Evolutionary conservation across 805 yeast species (phyloP), one percentile per base, ranked within the genome.

Genomic region (Pichia ethanolica): DNA sequence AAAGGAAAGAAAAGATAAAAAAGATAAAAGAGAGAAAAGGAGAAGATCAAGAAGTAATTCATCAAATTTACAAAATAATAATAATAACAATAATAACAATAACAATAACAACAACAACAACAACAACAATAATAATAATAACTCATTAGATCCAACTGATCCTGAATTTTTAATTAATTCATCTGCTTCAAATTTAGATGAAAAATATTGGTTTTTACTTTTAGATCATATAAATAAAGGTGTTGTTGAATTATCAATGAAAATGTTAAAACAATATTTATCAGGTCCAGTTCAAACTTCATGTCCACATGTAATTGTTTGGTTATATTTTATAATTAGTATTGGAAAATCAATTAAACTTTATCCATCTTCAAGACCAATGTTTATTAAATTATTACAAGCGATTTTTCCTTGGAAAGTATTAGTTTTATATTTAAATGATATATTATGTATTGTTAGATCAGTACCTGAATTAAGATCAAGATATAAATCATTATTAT

Each of bases 251-350:
- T 71, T 87, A 50, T 75, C 86, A n/a, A 75, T 83, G 70, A 72
- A 82, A 52, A 86, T 86, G 61, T 62, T 86, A 42, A 74, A 74
- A 54, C 82, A 81, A 51, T 86, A 84, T 59, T 64, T 84, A 36
- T 71, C 73, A 50, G 91, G 93, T 0, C 93, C 95, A 3, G 72
- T 78, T 40, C 79, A 82, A 51, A 76, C 83, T 8, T 80, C 87
- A 1, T 73, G 85, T 5, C 82, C 90, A 11, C 95, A 87, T 69
- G 72, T 82, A 3, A 72, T 86, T 42, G 83, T 89, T 1, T 86
- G 91, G 89, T 65, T 85, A 7, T 85, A 87, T 59, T 88, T 85
- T 58, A 65, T 87, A 26, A 69, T 81, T 11, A 73, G 91, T 0
- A 68, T 83, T 32, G 84, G 86, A 3, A 74, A 79, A 51, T 80